phyloP scores from a whole-genome alignment of 306 rosid species.

The Glycine latifolia region DNA sequence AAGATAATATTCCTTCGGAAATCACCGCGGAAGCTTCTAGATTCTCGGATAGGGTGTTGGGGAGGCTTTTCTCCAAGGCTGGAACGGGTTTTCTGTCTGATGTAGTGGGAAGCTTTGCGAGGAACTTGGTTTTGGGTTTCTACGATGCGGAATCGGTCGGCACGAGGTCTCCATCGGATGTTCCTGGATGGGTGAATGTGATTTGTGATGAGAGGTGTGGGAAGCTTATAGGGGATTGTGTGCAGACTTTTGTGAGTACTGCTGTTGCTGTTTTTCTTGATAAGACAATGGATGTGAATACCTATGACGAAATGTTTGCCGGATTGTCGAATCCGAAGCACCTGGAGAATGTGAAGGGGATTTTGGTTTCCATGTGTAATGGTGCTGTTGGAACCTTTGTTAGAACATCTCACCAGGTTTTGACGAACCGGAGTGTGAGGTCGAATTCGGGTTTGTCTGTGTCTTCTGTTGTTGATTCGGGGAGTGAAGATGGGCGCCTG shows the following conservation, averaged over 20 bases:
- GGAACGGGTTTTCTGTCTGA: slow-evolving; percentile 87
- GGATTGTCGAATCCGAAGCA: slow-evolving; percentile 87
- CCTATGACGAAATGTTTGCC: slow-evolving; percentile 71
- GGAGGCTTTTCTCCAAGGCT: slow-evolving; percentile 68
- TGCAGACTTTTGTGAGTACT: slow-evolving; percentile 80
- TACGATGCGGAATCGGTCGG: slow-evolving; percentile 35
- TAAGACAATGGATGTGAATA: slow-evolving; percentile 79
- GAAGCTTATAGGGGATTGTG: slow-evolving; percentile 63
- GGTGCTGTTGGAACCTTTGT: slow-evolving; percentile 91
- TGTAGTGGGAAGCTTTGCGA: slow-evolving; percentile 95
- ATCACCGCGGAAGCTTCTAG: slow-evolving; percentile 37
- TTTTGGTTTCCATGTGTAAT: slow-evolving; percentile 75
- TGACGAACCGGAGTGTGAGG: slow-evolving; percentile 53
- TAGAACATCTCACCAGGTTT: slow-evolving; percentile 81
- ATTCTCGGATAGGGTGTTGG: slow-evolving; percentile 60
- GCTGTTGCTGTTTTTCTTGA: slow-evolving; percentile 88
- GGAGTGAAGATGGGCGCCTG: slow-evolving; percentile 46
- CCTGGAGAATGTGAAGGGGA: slow-evolving; percentile 63
- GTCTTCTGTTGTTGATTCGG: slow-evolving; percentile 43
- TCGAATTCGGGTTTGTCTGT: slow-evolving; percentile 37
- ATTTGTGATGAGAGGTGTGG: slow-evolving; percentile 62
- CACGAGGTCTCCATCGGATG: slow-evolving; percentile 49
- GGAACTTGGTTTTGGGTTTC: slow-evolving; percentile 79
- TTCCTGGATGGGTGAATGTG: slow-evolving; percentile 65
- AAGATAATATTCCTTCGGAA: background rate